Evolutionary conservation across 2,329 filamentous ascomycete species (phyloP), one percentile per base, ranked within the genome.

Genomic region (Cordyceps fumosorosea): DNA sequence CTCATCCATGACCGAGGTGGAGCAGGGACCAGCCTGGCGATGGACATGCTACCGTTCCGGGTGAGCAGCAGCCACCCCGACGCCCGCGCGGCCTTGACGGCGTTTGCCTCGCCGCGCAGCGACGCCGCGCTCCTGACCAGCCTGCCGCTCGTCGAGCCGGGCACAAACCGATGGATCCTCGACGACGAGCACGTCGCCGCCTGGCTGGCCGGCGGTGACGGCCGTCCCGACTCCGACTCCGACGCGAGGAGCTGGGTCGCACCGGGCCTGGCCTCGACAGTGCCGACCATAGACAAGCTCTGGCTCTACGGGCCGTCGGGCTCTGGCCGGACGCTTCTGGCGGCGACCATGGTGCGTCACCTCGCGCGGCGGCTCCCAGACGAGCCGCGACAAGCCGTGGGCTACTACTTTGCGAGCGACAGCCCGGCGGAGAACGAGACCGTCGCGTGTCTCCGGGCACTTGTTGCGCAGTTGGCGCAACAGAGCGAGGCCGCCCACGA

Each of bases 301-400:
- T 60, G 57, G 57, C 40, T 60, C 48, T 60, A 60, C 37, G 57
- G 57, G 26, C 48, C 57, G 24, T 22, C 47, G 16, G 57, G 57
- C 57, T 44, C 48, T 1, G 57, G 57, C 48, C 34, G 57, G 48
- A 60, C 57, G 24, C 47, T 53, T 34, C 37, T 60, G 8, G 57
- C 57, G 22, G 57, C 57, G 7, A 44, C 48, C 18, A 18, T 60
- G 47, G 26, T 42, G 16, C n/a, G 50, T 0, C 16, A 53, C 16
- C 40, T 60, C 6, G 1, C 44, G 34, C 29, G n/a, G 56, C 20
- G 32, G 14, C 45, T 48, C 20, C 45, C 20, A 12, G 11, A 7
- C 20, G 57, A 60, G 26, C 24, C 57, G n/a, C 37, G n/a, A 11
- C 48, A 60, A 8, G 57, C 57, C 16, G 50, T 53, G 37, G 50